Conservation (phyloP, 139 green algal genomes). For the Chlamydomonas incerta region DNA sequence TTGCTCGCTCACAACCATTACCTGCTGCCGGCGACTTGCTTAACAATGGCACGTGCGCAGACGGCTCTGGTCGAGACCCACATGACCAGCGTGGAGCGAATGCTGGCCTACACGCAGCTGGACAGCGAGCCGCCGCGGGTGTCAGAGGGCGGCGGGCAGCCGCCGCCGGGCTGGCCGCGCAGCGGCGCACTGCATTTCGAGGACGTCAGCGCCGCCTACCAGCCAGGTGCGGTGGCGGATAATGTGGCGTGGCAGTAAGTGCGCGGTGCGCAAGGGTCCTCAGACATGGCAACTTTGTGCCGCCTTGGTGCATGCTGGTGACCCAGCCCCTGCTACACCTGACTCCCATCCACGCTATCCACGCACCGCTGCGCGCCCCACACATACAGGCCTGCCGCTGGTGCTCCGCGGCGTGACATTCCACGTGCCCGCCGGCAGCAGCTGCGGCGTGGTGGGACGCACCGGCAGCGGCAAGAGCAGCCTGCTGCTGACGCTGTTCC, state of each 20-base stretch:
- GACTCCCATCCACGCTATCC: too few species aligned
- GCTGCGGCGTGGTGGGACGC: constrained; percentile 81
- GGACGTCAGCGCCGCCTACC: constrained; percentile 73
- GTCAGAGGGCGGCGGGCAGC: constrained; percentile 48
- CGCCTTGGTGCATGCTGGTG: too few species aligned
- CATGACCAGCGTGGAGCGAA: constrained; percentile 89
- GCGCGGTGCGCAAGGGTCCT: too few species aligned
- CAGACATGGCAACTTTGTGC: too few species aligned
- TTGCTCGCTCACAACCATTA: too few species aligned
- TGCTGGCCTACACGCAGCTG: constrained; percentile 84
- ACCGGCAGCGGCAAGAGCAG: constrained; percentile 85
- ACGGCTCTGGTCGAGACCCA: constrained; percentile 83
- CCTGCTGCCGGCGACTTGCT: too few species aligned
- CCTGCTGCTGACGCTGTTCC: constrained; percentile 88
- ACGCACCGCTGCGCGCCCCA: too few species aligned
- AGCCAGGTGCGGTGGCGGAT: constrained; percentile 21
- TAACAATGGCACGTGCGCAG: too few species aligned
- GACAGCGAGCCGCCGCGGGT: constrained; percentile 67
- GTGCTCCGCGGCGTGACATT: constrained; percentile 83
- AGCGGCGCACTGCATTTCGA: constrained; percentile 63
- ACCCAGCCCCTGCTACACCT: too few species aligned
- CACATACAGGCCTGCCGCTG: constrained; percentile 64
- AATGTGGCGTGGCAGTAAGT: too few species aligned
- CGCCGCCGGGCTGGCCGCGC: constrained; percentile 73
- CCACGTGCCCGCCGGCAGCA: constrained; percentile 52